Base-by-base conservation (phyloP, 768 basidiomycete species). In the Russula compacta region DNA sequence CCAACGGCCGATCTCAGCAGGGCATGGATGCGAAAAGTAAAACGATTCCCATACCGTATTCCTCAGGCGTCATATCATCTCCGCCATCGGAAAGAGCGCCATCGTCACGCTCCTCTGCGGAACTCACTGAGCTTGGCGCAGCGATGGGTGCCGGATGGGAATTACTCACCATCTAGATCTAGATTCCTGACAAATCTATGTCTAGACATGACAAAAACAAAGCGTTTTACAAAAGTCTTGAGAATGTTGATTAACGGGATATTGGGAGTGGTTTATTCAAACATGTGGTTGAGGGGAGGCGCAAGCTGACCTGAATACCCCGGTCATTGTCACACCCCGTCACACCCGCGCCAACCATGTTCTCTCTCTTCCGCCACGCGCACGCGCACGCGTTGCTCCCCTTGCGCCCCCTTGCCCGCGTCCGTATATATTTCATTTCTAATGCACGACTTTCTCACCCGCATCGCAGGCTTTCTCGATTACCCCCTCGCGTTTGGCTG, bases 151-250 rank as follows among this genome's bases (percentile, higher is more conserved):
- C 43, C 14, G 43, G 38, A 35, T n/a, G 51, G 21, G 42, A 15
- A 42, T 19, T 5, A 38, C 51, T 60, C 49, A 86, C 89, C 86
- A 60, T 83, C 77, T 44, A 97, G 76, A 72, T 97, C 84, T 33
- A 98, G 76, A 74, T 94, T 93, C 64, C 89, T 80, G 65, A 98
- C 79, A 73, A 86, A 82, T 70, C 94, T 85, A 74, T 98, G 97
- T 72, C 97, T 81, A 6, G 95, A 98, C 93, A 98, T 93, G 55
- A 53, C 53, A 65, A 62, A 60, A 53, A 57, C 46, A 66, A 56
- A 63, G 59, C 58, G 46, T 56, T 66, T 64, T 63, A 67, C 62
- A 46, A 60, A 39, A 52, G 55, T 62, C 52, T 63, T 60, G 58
- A 59, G 47, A 58, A 58, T 60, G 60, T 58, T 65, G 59, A 65